These are phyloP conservation scores for Urochloa ruziziensis DNA, from an alignment of 176 grass and related monocot species.

Conservation along the genomic window DNA sequence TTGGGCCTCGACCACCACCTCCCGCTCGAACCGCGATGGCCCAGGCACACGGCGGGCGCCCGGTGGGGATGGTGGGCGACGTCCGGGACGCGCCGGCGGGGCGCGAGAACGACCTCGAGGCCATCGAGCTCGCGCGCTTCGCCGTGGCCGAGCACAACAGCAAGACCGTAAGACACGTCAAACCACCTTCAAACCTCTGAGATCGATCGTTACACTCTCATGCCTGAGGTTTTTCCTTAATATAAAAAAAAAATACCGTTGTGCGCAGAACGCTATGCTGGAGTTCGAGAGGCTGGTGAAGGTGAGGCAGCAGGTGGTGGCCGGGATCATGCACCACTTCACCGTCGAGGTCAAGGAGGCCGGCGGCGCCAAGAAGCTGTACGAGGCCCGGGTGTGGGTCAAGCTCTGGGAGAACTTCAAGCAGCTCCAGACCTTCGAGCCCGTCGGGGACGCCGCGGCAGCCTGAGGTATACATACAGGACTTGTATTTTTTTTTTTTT, in stretches of 20 bases:
- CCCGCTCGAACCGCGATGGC: neutral
- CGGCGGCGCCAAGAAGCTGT: conserved; percentile 46
- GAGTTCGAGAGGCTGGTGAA: conserved; percentile 67
- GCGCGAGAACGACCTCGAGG: conserved; percentile 49
- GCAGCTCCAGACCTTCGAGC: conserved; percentile 64
- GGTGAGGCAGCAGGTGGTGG: conserved; percentile 55
- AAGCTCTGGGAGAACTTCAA: conserved; percentile 63
- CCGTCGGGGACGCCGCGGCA: neutral
- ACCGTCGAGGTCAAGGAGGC: conserved; percentile 62
- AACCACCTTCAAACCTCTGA: too few relatives aligned
- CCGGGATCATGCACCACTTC: conserved; percentile 58
- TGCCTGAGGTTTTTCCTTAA: too few relatives aligned
- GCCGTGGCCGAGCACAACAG: conserved; percentile 66
- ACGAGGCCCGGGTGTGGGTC: conserved; percentile 63
- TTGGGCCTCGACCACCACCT: neutral
- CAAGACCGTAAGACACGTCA: conserved; percentile 22
- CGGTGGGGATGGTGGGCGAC: neutral
- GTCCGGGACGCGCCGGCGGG: conserved; percentile 42
- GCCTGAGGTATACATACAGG: conserved; percentile 7
- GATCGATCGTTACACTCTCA: too few relatives aligned
- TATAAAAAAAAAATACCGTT: too few relatives aligned
- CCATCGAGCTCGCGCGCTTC: conserved; percentile 60
- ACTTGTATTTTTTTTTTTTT: neutral
- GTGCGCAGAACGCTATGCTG: conserved; percentile 45
- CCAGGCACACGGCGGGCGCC: neutral